phyloP scores from a whole-genome alignment of 1,284 basidiomycete species.

The Caloboletus inedulis region DNA sequence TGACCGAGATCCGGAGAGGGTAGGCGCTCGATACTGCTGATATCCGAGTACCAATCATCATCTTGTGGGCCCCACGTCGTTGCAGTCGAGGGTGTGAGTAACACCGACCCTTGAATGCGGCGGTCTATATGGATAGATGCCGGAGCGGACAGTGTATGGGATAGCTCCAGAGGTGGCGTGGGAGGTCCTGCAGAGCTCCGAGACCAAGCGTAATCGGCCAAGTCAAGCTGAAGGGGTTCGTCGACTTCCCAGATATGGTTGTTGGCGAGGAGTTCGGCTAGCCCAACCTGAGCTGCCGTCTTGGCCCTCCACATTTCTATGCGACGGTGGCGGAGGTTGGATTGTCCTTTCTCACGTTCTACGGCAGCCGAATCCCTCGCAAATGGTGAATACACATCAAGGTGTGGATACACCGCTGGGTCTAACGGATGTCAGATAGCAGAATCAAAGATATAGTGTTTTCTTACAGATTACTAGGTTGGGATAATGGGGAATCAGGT shows the following conservation, averaged over 20 bases:
- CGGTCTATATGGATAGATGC: slow-evolving; percentile 57
- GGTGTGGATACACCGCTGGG: slow-evolving; percentile 31
- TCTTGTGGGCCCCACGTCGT: slow-evolving; percentile 35
- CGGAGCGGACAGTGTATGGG: slow-evolving; percentile 36
- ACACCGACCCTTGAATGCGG: slow-evolving; percentile 56
- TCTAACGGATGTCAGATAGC: slow-evolving; percentile 19
- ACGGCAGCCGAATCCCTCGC: background rate
- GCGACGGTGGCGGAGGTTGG: slow-evolving; percentile 12
- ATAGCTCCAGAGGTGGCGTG: slow-evolving; percentile 40
- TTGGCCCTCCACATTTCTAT: slow-evolving; percentile 20
- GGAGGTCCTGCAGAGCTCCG: slow-evolving; percentile 62
- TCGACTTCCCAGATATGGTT: slow-evolving; percentile 20
- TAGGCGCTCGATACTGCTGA: slow-evolving; percentile 13
- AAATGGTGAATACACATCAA: slow-evolving; percentile 29
- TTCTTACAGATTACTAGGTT: slow-evolving; percentile 27
- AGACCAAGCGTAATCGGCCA: slow-evolving; percentile 69
- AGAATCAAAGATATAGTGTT: background rate
- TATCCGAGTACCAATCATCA: slow-evolving; percentile 18
- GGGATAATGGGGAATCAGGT: slow-evolving; percentile 18
- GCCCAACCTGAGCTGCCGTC: slow-evolving; percentile 14
- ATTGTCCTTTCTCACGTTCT: background rate
- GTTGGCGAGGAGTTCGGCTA: slow-evolving; percentile 14
- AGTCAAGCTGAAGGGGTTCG: slow-evolving; percentile 41
- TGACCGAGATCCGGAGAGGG: slow-evolving; percentile 36
- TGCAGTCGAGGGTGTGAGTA: slow-evolving; percentile 46